Evolutionary conservation across 2,329 filamentous ascomycete species (phyloP).

Genomic region (Scedosporium apiospermum): DNA sequence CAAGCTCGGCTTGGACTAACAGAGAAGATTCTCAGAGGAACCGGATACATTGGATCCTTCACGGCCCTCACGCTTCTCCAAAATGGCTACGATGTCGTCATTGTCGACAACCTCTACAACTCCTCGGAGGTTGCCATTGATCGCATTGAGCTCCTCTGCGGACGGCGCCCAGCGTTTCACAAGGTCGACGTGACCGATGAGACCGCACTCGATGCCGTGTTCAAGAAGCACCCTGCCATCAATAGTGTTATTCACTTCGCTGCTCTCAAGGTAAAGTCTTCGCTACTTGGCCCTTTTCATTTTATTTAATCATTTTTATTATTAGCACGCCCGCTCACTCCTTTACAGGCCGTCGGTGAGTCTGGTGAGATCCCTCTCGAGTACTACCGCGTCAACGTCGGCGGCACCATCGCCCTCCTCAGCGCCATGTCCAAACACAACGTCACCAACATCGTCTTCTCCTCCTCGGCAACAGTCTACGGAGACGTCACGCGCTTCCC

Average conservation of each 20-base stretch:
- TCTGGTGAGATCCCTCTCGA: constrained; percentile 88
- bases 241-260: constrained; percentile 99
- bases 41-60: constrained; percentile 98
- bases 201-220: constrained; percentile 73
- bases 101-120: constrained; percentile 96
- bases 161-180: constrained; percentile 79
- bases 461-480: constrained; percentile 95
- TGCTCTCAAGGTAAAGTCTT: constrained; percentile 68
- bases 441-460: constrained; percentile 97
- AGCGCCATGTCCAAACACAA: constrained; percentile 81
- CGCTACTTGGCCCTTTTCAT: neutral
- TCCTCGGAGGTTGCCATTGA: constrained; percentile 85
- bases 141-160: constrained; percentile 87
- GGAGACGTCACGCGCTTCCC: constrained; percentile 92
- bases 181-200: constrained; percentile 84
- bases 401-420: constrained; percentile 80
- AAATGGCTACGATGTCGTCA: constrained; percentile 91
- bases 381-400: constrained; percentile 96
- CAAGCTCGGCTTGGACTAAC: constrained; percentile 14
- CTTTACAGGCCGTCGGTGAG: constrained; percentile 79
- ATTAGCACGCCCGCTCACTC: neutral
- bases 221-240: constrained; percentile 81
- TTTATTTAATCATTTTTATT: constrained; percentile 4
- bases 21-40: constrained; percentile 55
- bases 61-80: constrained; percentile 85